Percentiles rank a stretch among this genome's conserved stretches.
These are phyloP conservation scores for Tillandsia leiboldiana DNA, from an alignment of 176 grass and related monocot genomes.

Conservation along the genomic window DNA sequence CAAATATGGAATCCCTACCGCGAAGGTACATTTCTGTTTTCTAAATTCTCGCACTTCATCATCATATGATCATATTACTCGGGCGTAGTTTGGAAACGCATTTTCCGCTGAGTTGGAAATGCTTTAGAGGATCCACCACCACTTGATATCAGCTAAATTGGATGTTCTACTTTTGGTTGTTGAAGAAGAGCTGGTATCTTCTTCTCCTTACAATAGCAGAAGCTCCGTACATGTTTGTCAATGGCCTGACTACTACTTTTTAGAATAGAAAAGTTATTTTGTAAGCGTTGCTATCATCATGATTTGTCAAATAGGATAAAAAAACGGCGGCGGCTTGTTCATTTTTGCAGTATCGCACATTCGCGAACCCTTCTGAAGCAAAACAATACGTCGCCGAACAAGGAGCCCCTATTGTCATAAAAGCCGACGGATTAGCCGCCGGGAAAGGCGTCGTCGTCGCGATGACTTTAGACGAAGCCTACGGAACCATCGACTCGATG, in stretches of 20 bases:
- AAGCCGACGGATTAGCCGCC: constrained; percentile 81
- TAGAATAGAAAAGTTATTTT: too few species aligned
- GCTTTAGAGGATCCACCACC: too few species aligned
- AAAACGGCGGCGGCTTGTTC: background rate
- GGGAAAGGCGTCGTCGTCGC: constrained; percentile 80
- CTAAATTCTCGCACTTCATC: background rate
- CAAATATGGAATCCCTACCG: constrained; percentile 77
- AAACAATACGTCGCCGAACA: constrained; percentile 57
- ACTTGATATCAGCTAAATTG: too few species aligned
- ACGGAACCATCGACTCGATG: constrained; percentile 71
- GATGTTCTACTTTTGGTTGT: too few species aligned
- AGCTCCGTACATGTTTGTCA: too few species aligned
- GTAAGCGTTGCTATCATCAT: background rate
- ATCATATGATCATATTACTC: background rate
- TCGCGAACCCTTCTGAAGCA: constrained; percentile 51
- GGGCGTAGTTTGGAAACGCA: background rate
- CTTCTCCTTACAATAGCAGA: too few species aligned
- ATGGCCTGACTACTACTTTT: too few species aligned
- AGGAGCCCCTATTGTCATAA: constrained; percentile 75
- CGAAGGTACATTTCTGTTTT: constrained; percentile 33
- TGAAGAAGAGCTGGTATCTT: too few species aligned
- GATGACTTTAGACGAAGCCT: constrained; percentile 63
- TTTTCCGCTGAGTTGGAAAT: background rate
- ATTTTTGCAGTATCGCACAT: constrained; percentile 55
- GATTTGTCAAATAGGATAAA: background rate